phyloP scores from a whole-genome alignment of 306 rosid species.

The Vigna unguiculata region DNA sequence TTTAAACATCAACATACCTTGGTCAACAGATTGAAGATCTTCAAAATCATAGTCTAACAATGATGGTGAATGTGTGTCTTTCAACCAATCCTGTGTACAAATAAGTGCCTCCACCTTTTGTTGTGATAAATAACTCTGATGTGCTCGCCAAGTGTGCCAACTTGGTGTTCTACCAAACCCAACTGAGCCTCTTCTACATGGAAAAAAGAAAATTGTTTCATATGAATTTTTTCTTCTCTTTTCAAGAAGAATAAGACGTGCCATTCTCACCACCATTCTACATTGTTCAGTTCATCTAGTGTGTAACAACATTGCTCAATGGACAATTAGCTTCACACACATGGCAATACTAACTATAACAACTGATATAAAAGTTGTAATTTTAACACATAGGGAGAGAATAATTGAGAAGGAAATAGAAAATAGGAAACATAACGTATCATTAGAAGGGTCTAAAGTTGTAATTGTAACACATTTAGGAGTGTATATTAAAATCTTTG shows the following conservation, averaged over 20 bases:
- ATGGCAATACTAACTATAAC: not conserved
- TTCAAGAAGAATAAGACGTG: not conserved
- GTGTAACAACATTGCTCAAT: not conserved
- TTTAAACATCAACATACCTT: no score
- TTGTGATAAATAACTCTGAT: no score
- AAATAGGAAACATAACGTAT: constrained; percentile 6
- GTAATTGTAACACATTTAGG: no score
- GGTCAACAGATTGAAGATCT: no score
- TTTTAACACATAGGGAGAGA: not conserved
- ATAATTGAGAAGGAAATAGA: not conserved
- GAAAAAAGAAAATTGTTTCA: not conserved
- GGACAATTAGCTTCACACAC: not conserved
- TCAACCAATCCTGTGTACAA: no score
- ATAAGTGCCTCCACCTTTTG: no score
- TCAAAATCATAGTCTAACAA: no score
- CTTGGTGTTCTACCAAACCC: constrained; percentile 12
- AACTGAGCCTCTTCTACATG: not conserved
- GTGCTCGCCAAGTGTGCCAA: not conserved
- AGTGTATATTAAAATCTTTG: no score
- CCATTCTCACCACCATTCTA: not conserved
- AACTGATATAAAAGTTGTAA: constrained; percentile 2
- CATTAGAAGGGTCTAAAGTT: constrained; percentile 6
- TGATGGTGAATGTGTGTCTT: no score
- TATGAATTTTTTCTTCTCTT: not conserved
- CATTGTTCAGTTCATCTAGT: not conserved